These are phyloP conservation scores for Cenchrus purpureus DNA, from an alignment of 176 grass and related monocot species.

Conservation along the genomic window DNA sequence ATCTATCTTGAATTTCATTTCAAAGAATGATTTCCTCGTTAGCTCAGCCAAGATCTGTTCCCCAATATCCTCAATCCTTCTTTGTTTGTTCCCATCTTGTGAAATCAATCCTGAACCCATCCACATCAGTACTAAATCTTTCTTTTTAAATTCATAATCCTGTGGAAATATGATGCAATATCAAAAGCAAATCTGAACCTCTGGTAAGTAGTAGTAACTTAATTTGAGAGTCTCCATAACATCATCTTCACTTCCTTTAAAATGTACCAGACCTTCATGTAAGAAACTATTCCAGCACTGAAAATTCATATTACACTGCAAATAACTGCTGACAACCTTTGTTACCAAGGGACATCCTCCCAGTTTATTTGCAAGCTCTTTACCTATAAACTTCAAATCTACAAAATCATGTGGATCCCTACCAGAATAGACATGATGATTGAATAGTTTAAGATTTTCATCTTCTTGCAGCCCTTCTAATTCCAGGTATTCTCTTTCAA, in stretches of 20 bases:
- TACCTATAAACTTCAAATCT: slow-evolving; percentile 21
- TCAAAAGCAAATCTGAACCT: slow-evolving; percentile 47
- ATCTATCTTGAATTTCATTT: no score
- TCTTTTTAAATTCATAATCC: not conserved
- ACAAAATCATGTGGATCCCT: no score
- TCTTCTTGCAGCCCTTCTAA: not conserved
- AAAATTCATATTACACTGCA: not conserved
- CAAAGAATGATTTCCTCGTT: slow-evolving; percentile 47
- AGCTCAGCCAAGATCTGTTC: slow-evolving; percentile 13
- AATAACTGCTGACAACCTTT: slow-evolving; percentile 24
- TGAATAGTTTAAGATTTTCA: slow-evolving; percentile 20
- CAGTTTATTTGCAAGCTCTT: slow-evolving; percentile 24
- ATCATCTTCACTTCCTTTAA: not conserved
- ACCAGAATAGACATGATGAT: not conserved
- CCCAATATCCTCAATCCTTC: no score
- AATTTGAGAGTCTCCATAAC: slow-evolving; percentile 34
- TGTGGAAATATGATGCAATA: slow-evolving; percentile 49
- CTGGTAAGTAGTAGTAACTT: slow-evolving; percentile 47
- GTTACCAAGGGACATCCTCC: slow-evolving; percentile 48
- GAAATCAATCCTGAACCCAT: not conserved
- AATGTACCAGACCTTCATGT: not conserved
- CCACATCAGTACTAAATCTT: slow-evolving; percentile 37
- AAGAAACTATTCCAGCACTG: slow-evolving; percentile 6
- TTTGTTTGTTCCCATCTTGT: not conserved
- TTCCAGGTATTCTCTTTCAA: not conserved